Percentiles rank a stretch among this genome's conserved stretches.
Conservation (phyloP, 2,329 filamentous ascomycete species). For the Pseudocercospora eumusae region DNA sequence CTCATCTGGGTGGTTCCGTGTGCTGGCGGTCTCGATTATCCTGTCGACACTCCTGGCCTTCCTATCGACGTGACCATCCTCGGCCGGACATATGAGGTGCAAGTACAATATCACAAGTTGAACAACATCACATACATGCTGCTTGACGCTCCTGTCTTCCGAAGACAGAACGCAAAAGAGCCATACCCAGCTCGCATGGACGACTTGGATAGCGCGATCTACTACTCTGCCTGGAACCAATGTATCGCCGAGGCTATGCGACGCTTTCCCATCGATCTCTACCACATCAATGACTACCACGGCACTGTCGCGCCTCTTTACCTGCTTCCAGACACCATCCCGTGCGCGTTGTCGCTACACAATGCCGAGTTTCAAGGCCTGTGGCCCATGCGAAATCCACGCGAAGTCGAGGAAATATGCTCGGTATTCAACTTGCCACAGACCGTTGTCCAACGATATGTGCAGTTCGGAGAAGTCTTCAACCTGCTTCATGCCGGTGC, state of each 20-base stretch:
- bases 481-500: constrained; percentile 65
- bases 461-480: constrained; percentile 68
- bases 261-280: constrained; percentile 62
- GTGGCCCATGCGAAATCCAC: constrained; percentile 64
- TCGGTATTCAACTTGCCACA: constrained; percentile 61
- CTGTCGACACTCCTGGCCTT: constrained; percentile 57
- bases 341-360: constrained; percentile 63
- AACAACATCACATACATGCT: constrained; percentile 68
- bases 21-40: constrained; percentile 64
- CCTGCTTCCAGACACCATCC: constrained; percentile 61
- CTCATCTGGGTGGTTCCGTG: constrained; percentile 56
- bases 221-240: constrained; percentile 69
- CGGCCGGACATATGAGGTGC: constrained; percentile 59
- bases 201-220: constrained; percentile 64
- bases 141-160: constrained; percentile 65
- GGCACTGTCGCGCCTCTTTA: constrained; percentile 64
- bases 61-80: constrained; percentile 63
- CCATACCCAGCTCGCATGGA: constrained; percentile 69
- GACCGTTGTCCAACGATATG: constrained; percentile 60
- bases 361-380: constrained; percentile 69
- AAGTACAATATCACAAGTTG: constrained; percentile 62
- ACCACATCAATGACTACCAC: constrained; percentile 66
- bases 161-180: constrained; percentile 61
- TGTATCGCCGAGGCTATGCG: constrained; percentile 64
- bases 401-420: constrained; percentile 63